Evolutionary conservation across 2,329 filamentous ascomycete species (phyloP), one percentile per base, ranked within the genome.

Genomic region (Neurospora sp.): DNA sequence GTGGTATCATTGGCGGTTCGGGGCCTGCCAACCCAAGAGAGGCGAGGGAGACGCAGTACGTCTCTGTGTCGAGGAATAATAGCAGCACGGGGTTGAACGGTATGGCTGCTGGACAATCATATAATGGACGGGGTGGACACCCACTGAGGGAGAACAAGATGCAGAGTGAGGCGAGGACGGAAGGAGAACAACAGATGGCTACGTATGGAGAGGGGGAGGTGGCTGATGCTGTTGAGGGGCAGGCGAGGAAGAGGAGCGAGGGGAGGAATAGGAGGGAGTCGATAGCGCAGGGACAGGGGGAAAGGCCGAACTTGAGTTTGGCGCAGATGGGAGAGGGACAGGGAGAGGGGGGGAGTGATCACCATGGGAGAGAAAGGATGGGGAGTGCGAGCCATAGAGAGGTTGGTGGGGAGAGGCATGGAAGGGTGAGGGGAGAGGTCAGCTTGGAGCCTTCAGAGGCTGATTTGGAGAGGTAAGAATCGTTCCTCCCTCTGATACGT

Each of bases 401-500:
- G 69, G 70, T 74, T 6, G 71, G 68, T 37, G 66, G 74, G 0
- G 68, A 69, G n/a, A 62, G 52, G 8, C 73, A 74, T 46, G 72
- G 73, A 4, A 28, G 73, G 23, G 67, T 67, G 8, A 66, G 73
- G 23, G 74, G 74, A 2, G 73, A 75, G 69, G 70, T 75, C 3
- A 72, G 68, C 19, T 66, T 75, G 1, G 68, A 69, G 28, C 70
- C 57, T 33, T 66, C 66, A 19, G 73, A 75, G 66, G 74, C 72
- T 2, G 71, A 71, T 66, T 38, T 74, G 70, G 73, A 74, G 72
- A 73, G 74, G 73, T 72, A 66, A 70, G 70, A 68, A 68, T 40
- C 3, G 69, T 69, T 38, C 3, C 41, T 39, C 6, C 66, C 4
- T n/a, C 12, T 62, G 23, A 17, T 19, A 10, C 8, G 12, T 40